A percentile compares a stretch with the other conserved stretches of the same genome.
Evolutionary conservation across 2,329 filamentous ascomycete species (phyloP).

Genomic region (Alternaria hordeiaustralica): DNA sequence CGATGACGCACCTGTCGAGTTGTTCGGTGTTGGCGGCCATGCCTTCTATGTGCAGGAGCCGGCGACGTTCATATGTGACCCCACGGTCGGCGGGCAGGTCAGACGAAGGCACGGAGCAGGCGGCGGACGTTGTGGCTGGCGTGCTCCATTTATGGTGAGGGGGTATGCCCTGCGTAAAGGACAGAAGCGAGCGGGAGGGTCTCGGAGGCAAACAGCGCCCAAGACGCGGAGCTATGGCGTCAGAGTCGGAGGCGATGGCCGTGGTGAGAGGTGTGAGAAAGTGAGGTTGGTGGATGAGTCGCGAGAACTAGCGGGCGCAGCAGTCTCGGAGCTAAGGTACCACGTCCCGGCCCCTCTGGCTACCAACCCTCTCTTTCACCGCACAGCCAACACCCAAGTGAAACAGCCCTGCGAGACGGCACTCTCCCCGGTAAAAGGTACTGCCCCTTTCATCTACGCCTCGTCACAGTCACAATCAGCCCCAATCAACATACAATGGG

Average conservation of each 20-base stretch:
- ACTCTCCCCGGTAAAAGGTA: conserved; percentile 32
- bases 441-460: conserved; percentile 26
- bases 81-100: conserved; percentile 63
- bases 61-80: conserved; percentile 50
- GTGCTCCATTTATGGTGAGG: conserved; percentile 65
- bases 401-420: conserved; percentile 12
- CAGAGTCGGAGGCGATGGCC: conserved; percentile 16
- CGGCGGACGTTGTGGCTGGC: conserved; percentile 55
- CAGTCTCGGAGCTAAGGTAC: conserved; percentile 14
- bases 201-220: conserved; percentile 34
- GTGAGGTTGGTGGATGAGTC: conserved; percentile 15
- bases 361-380: background rate
- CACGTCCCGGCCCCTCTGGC: background rate
- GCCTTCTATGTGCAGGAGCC: conserved; percentile 32
- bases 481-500: conserved; percentile 53
- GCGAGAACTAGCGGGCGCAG: conserved; percentile 16
- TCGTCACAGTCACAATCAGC: conserved; percentile 16
- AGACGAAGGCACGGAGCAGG: conserved; percentile 62
- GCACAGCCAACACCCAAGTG: background rate
- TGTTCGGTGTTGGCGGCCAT: conserved; percentile 58
- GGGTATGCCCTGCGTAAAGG: conserved; percentile 38
- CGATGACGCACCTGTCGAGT: conserved; percentile 58
- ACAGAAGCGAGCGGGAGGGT: conserved; percentile 37
- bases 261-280: conserved; percentile 21
- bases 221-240: conserved; percentile 28